Evolutionary conservation across 352 stramenopile species (phyloP).

Genomic region (Lagenidium sp.): DNA sequence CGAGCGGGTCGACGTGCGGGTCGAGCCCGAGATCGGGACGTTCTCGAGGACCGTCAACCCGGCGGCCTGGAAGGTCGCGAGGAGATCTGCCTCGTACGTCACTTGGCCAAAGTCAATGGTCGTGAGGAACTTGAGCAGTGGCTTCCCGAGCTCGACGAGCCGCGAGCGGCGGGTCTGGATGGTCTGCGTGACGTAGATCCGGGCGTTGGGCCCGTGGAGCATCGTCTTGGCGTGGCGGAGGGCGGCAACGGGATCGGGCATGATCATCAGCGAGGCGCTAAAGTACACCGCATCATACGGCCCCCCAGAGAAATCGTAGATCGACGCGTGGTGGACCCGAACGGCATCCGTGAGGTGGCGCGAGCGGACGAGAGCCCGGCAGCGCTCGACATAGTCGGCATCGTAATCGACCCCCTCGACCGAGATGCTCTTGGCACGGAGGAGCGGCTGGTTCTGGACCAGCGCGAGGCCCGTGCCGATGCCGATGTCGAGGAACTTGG

Average conservation of each 20-base stretch:
- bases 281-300: conserved; percentile 90
- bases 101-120: conserved; percentile 91
- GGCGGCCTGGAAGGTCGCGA: conserved; percentile 54
- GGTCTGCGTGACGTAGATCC: conserved; percentile 88
- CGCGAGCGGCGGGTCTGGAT: conserved; percentile 77
- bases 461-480: conserved; percentile 81
- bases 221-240: conserved; percentile 56
- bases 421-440: conserved; percentile 57
- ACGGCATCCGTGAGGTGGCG: conserved; percentile 35
- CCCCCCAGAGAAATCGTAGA: conserved; percentile 67
- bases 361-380: conserved; percentile 33
- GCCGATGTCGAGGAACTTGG: conserved; percentile 82
- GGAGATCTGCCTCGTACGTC: conserved; percentile 75
- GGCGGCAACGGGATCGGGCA: conserved; percentile 82
- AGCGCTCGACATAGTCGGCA: conserved; percentile 72
- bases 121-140: conserved; percentile 88
- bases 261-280: conserved; percentile 88
- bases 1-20: conserved; percentile 44
- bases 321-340: conserved; percentile 57
- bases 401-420: conserved; percentile 90
- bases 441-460: conserved; percentile 45
- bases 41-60: conserved; percentile 44
- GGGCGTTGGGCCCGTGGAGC: conserved; percentile 45
- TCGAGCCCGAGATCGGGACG: conserved; percentile 46
- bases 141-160: conserved; percentile 74